phyloP scores from a whole-genome alignment of 441 rosid species.

The Corymbia citriodora region DNA sequence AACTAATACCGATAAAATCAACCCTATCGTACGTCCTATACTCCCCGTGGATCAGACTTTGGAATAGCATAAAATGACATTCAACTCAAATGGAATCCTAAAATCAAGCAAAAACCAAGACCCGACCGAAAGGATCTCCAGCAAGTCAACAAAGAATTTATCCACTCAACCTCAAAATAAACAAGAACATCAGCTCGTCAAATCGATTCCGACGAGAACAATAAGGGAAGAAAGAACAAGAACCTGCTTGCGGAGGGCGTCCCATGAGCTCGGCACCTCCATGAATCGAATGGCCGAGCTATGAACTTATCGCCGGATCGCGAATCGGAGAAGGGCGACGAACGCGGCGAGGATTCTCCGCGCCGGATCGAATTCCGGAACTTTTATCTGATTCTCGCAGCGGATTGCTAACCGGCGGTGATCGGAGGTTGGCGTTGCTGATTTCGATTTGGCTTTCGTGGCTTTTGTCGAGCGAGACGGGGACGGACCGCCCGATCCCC shows the following conservation, averaged over 20 bases:
- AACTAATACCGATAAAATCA: neutral
- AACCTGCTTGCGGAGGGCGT: slow-evolving; percentile 88
- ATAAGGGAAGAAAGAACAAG: neutral
- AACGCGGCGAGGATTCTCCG: neutral
- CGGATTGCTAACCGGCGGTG: neutral
- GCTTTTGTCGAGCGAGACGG: slow-evolving; percentile 20
- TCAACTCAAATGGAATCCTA: neutral
- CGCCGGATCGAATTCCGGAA: neutral
- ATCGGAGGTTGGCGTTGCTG: neutral
- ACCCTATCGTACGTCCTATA: neutral
- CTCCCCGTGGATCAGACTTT: neutral
- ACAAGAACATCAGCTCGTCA: neutral
- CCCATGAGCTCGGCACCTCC: slow-evolving; percentile 91
- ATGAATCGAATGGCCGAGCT: slow-evolving; percentile 17
- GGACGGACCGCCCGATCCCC: slow-evolving; percentile 23
- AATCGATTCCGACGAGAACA: neutral
- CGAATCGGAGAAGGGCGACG: neutral
- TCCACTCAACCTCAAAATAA: neutral
- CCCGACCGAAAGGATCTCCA: neutral
- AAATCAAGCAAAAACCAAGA: neutral
- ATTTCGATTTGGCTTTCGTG: slow-evolving; percentile 1
- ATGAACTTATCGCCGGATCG: neutral
- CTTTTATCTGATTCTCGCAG: neutral
- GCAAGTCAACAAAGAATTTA: neutral
- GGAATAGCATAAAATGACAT: neutral